A percentile compares a stretch with the other conserved stretches of the same genome.
Evolutionary conservation across 1,284 basidiomycete species (phyloP).

Genomic region (Microbotryum scabiosae): DNA sequence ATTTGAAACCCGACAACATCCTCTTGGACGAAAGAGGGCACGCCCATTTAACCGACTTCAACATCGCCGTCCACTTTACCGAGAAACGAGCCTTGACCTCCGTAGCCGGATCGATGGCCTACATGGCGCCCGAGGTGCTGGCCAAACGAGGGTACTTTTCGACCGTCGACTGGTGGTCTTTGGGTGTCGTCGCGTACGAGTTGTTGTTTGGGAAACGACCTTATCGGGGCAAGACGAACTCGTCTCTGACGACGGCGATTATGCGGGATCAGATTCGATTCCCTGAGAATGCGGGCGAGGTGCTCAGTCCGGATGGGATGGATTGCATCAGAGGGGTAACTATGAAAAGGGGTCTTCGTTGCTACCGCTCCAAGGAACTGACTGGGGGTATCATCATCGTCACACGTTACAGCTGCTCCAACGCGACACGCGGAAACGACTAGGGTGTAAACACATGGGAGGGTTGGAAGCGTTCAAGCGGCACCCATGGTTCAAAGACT

Average conservation of each 20-base stretch:
- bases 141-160: constrained; percentile 57
- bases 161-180: constrained; percentile 92
- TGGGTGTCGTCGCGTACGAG: constrained; percentile 86
- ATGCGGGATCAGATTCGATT: constrained; percentile 45
- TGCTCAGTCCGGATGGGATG: constrained; percentile 75
- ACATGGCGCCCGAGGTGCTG: constrained; percentile 59
- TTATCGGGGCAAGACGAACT: constrained; percentile 85
- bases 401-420: constrained; percentile 59
- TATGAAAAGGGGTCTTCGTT: neutral
- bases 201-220: constrained; percentile 83
- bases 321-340: constrained; percentile 61
- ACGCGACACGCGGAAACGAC: constrained; percentile 67
- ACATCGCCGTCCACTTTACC: constrained; percentile 95
- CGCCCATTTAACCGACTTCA: constrained; percentile 95
- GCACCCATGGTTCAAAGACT: constrained; percentile 76
- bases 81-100: constrained; percentile 75
- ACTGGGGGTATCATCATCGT: neutral
- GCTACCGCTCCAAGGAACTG: too few species aligned
- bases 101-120: constrained; percentile 94
- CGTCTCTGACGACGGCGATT: constrained; percentile 79
- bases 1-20: constrained; percentile 95
- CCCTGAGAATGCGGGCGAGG: constrained; percentile 28
- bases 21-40: constrained; percentile 85
- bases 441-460: constrained; percentile 60
- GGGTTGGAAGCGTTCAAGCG: constrained; percentile 53